These are phyloP conservation scores for Fistulinella prunicolor DNA, from an alignment of 768 basidiomycete species.

Conservation along the genomic window DNA sequence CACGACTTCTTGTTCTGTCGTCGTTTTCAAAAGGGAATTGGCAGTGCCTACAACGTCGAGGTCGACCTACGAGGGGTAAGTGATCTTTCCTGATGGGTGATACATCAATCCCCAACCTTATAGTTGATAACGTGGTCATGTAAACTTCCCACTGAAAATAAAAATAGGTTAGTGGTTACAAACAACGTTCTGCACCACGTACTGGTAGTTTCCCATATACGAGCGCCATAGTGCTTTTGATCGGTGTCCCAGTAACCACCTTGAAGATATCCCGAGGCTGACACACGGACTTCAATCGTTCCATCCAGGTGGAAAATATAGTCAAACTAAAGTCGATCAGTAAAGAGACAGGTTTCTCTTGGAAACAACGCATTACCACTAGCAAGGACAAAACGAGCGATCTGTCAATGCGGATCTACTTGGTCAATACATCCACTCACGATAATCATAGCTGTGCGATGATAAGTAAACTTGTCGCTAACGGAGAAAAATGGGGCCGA, in stretches of 20 bases:
- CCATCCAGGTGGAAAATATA: conserved; percentile 67
- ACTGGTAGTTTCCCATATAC: conserved; percentile 57
- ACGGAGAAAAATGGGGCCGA: conserved; percentile 5
- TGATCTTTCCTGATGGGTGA: neutral
- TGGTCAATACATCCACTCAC: conserved; percentile 32
- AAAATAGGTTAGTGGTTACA: neutral
- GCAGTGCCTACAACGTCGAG: conserved; percentile 58
- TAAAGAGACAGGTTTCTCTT: neutral
- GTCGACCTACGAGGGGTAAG: conserved; percentile 44
- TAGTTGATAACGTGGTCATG: conserved; percentile 70
- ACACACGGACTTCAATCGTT: conserved; percentile 63
- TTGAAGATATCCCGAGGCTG: conserved; percentile 68
- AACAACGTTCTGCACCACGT: conserved; percentile 15
- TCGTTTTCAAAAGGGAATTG: conserved; percentile 55
- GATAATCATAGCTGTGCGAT: conserved; percentile 51
- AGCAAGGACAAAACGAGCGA: neutral
- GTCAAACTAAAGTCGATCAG: conserved; percentile 45
- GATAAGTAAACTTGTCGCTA: neutral
- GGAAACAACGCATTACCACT: conserved; percentile 30
- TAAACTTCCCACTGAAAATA: conserved; percentile 52
- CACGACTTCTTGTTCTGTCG: conserved; percentile 47
- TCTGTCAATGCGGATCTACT: neutral
- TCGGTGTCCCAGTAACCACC: conserved; percentile 55
- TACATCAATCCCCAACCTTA: conserved; percentile 35
- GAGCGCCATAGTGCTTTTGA: conserved; percentile 51